Percentiles rank a stretch among this genome's conserved stretches.
phyloP scores from a whole-genome alignment of 257 asterid species.

The Lavandula angustifolia region DNA sequence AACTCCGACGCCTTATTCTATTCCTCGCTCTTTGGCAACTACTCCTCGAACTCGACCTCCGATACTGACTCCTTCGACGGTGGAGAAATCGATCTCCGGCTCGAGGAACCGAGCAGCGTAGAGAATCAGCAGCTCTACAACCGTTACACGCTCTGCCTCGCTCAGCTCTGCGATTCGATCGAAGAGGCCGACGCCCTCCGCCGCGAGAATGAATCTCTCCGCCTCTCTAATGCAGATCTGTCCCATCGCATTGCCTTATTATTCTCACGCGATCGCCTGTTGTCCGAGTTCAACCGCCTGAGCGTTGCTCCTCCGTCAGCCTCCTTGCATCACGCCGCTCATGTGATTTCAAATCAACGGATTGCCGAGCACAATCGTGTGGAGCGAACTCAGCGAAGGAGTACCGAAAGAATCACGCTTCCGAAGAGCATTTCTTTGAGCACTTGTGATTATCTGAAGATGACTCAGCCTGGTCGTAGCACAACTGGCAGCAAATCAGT shows the following conservation, averaged over 20 bases:
- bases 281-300: slow-evolving; percentile 65
- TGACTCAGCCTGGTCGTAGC: slow-evolving; percentile 39
- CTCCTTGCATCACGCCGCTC: slow-evolving; percentile 34
- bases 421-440: slow-evolving; percentile 86
- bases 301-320: slow-evolving; percentile 38
- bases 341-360: slow-evolving; percentile 28
- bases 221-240: slow-evolving; percentile 65
- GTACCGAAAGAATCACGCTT: slow-evolving; percentile 46
- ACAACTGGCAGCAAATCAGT: slow-evolving; percentile 33
- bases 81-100: slow-evolving; percentile 45
- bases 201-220: slow-evolving; percentile 58
- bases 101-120: slow-evolving; percentile 45
- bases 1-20: slow-evolving; percentile 47
- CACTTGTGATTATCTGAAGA: slow-evolving; percentile 60
- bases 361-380: slow-evolving; percentile 42
- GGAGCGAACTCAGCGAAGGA: slow-evolving; percentile 32
- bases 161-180: slow-evolving; percentile 57
- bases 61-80: slow-evolving; percentile 50
- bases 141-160: slow-evolving; percentile 54
- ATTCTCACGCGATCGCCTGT: slow-evolving; percentile 61
- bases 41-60: slow-evolving; percentile 46
- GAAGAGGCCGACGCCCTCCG: slow-evolving; percentile 63
- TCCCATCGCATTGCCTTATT: slow-evolving; percentile 61
- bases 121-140: slow-evolving; percentile 85
- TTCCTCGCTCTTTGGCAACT: slow-evolving; percentile 51